Evolutionary conservation across 1,139 yeast species (phyloP).

Genomic region (Blastobotrys serpentis): DNA sequence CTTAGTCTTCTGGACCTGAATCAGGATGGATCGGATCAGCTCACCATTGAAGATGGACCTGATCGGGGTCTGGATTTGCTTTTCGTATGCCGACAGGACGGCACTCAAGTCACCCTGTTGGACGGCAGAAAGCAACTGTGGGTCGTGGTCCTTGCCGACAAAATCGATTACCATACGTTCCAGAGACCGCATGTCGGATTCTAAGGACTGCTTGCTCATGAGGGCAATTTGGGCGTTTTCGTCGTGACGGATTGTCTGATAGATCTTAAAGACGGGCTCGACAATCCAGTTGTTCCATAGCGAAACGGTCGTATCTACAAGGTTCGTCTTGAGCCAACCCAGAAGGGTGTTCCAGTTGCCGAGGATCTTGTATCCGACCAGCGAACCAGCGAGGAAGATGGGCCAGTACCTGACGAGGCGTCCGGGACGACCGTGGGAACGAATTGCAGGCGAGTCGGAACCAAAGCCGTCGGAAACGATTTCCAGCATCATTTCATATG

Average conservation of each 20-base stretch:
- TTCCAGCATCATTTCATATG: slow-evolving; percentile 7
- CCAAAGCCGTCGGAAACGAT: slow-evolving; percentile 11
- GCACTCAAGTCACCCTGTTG: slow-evolving; percentile 72
- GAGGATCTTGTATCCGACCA: slow-evolving; percentile 44
- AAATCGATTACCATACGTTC: slow-evolving; percentile 87
- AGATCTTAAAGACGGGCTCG: slow-evolving; percentile 70
- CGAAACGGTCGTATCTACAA: slow-evolving; percentile 62
- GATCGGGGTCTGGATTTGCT: slow-evolving; percentile 69
- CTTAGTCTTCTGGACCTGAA: slow-evolving; percentile 90
- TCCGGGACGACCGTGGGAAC: slow-evolving; percentile 44
- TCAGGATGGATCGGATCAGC: slow-evolving; percentile 70
- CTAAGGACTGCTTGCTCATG: slow-evolving; percentile 74
- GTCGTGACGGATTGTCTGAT: slow-evolving; percentile 81
- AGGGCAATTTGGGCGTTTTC: slow-evolving; percentile 68
- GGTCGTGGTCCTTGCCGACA: slow-evolving; percentile 37
- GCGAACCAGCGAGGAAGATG: slow-evolving; percentile 28
- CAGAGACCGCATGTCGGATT: slow-evolving; percentile 73
- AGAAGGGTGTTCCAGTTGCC: slow-evolving; percentile 53
- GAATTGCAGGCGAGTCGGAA: neutral
- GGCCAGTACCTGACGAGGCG: slow-evolving; percentile 69
- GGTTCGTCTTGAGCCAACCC: slow-evolving; percentile 56
- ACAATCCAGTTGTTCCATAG: slow-evolving; percentile 81
- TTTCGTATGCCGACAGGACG: slow-evolving; percentile 77
- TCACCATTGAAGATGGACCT: slow-evolving; percentile 63
- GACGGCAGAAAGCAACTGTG: slow-evolving; percentile 39